These are phyloP conservation scores for Echeveria elegans DNA, from an alignment of 164 flowering plant species.

Conservation along the genomic window DNA sequence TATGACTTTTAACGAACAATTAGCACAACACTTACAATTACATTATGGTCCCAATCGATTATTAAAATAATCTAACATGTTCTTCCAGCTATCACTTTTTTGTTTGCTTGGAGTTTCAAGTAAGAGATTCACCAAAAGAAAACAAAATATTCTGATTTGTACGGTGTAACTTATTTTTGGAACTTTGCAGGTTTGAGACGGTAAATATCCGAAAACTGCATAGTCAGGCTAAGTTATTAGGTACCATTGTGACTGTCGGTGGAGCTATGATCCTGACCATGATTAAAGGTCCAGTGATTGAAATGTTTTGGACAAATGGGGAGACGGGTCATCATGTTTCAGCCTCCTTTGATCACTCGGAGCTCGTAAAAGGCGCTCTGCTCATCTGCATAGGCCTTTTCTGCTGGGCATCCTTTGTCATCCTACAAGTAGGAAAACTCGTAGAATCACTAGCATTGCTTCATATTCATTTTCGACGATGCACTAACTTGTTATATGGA, in stretches of 20 bases:
- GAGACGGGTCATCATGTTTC: background rate
- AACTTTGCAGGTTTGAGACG: constrained; percentile 33
- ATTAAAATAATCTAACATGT: too few species aligned
- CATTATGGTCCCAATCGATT: too few species aligned
- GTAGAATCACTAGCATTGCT: too few species aligned
- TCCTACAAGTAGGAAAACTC: too few species aligned
- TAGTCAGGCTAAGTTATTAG: constrained; percentile 39
- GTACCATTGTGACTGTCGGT: constrained; percentile 35
- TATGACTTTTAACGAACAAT: too few species aligned
- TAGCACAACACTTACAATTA: too few species aligned
- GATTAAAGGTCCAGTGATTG: constrained; percentile 25
- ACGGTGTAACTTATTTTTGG: background rate
- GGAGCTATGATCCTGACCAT: constrained; percentile 50
- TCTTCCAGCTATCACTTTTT: constrained; percentile 37
- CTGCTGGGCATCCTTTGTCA: constrained; percentile 39
- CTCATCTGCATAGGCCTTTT: constrained; percentile 34
- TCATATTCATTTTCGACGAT: too few species aligned
- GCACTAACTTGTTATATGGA: too few species aligned
- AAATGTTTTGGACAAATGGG: constrained; percentile 20
- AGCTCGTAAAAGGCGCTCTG: constrained; percentile 27
- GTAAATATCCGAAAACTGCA: constrained; percentile 20
- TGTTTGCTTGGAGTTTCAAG: constrained; percentile 39
- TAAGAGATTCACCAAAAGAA: constrained; percentile 8
- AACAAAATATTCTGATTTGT: constrained; percentile 4
- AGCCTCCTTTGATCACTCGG: background rate